phyloP scores from a whole-genome alignment of 805 yeast species.

The Diddensiella santjacobensis region DNA sequence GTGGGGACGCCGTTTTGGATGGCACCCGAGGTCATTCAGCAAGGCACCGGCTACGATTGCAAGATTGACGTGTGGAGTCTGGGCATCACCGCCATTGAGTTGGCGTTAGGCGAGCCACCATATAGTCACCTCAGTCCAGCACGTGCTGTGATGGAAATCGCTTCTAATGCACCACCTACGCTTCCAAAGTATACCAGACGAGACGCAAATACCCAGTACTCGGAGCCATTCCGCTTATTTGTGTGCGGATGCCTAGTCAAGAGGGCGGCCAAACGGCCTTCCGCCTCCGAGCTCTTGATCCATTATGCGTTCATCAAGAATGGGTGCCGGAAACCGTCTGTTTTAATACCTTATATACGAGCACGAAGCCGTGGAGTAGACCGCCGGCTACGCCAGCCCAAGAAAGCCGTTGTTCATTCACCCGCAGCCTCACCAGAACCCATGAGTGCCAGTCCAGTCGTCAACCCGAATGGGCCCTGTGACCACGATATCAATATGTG shows the following conservation, averaged over 20 bases:
- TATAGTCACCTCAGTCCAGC: slow-evolving; percentile 66
- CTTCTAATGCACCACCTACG: slow-evolving; percentile 58
- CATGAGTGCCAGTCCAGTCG: neutral
- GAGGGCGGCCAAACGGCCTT: slow-evolving; percentile 62
- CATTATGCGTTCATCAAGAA: slow-evolving; percentile 40
- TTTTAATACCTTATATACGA: slow-evolving; percentile 1
- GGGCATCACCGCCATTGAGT: slow-evolving; percentile 88
- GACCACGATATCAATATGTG: slow-evolving; percentile 7
- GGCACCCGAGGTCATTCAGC: slow-evolving; percentile 91
- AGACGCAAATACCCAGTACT: slow-evolving; percentile 4
- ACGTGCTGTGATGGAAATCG: slow-evolving; percentile 70
- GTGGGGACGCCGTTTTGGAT: slow-evolving; percentile 98
- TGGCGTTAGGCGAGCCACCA: slow-evolving; percentile 82
- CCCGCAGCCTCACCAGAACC: neutral
- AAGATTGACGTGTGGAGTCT: slow-evolving; percentile 95
- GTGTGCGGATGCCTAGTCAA: slow-evolving; percentile 62
- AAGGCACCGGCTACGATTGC: slow-evolving; percentile 64
- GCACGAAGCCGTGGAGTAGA: neutral
- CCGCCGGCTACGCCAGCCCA: neutral
- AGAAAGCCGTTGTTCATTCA: neutral
- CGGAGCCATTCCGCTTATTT: slow-evolving; percentile 44
- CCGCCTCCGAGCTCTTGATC: slow-evolving; percentile 51
- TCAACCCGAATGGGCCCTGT: too few species aligned
- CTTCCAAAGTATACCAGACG: slow-evolving; percentile 3
- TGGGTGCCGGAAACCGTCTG: slow-evolving; percentile 1